phyloP scores from a whole-genome alignment of 2,329 filamentous ascomycete genomes.

The Diplocarpon mali region DNA sequence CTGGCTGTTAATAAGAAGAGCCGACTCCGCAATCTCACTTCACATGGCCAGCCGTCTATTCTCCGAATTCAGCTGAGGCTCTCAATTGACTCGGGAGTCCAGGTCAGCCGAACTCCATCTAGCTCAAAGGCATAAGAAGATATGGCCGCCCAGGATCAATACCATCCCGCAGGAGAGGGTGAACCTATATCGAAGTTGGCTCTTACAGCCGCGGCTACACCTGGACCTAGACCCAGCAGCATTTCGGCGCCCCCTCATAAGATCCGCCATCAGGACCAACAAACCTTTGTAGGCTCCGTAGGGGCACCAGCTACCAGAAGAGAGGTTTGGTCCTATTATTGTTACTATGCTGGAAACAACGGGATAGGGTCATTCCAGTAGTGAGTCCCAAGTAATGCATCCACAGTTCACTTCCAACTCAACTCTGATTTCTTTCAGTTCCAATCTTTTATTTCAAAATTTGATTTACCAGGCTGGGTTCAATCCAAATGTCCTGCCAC shows the following conservation, averaged over 20 bases:
- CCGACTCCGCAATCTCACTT: too few relatives aligned
- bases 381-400: conserved; percentile 11
- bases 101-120: conserved; percentile 1
- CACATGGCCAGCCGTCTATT: too few relatives aligned
- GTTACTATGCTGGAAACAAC: conserved; percentile 26
- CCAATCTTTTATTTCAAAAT: conserved; percentile 26
- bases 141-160: conserved; percentile 8
- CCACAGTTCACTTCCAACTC: background rate
- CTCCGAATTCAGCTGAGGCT: too few relatives aligned
- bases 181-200: conserved; percentile 12
- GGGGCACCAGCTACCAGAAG: conserved; percentile 20
- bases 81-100: background rate
- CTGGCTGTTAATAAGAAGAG: too few relatives aligned
- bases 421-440: conserved; percentile 13
- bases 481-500: conserved; percentile 24
- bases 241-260: conserved; percentile 8
- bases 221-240: conserved; percentile 6
- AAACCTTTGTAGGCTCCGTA: conserved; percentile 7
- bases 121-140: background rate
- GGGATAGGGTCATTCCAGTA: conserved; percentile 26
- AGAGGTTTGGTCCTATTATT: conserved; percentile 24
- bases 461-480: conserved; percentile 26
- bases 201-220: conserved; percentile 19
- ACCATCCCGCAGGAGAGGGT: conserved; percentile 5
- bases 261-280: conserved; percentile 14